Evolutionary conservation across 192 early-diverging fungal species (phyloP), one percentile per base, ranked within the genome.

Genomic region (Backusella tarrabulga): DNA sequence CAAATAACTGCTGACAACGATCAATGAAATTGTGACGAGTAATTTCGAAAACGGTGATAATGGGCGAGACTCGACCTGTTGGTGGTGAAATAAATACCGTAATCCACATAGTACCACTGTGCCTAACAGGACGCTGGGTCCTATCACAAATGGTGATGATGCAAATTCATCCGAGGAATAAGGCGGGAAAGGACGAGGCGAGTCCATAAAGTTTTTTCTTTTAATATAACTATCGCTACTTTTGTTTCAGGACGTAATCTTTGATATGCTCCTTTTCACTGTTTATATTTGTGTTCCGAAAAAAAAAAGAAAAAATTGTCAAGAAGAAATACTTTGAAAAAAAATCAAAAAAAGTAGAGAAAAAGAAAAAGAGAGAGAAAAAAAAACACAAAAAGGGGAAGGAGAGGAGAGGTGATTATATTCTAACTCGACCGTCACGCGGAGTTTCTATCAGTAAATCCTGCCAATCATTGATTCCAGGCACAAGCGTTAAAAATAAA

Each of bases 1-100:
- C 0, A 88, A n/a, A 77, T 79, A 85, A 32, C 78, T 80, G 41
- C 75, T 15, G 2, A 74, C 56, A 21, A 88, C 73, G 7, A 83
- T 11, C 12, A 83, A 42, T 19, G 75, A 77, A 26, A 86, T 38
- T 3, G 35, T 21, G 2, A 83, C 35, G 35, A 88, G 79, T 35
- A 76, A 40, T 40, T 72, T 72, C 23, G 77, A 63, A 14, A 88
- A 70, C 11, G 78, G 34, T 32, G 76, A 54, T 1, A n/a, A 73
- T 67, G 50, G 67, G 4, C 23, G 19, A n/a, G 23, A 14, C 6
- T 70, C 60, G 46, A 68, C 34, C 1, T 17, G 36, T 74, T 42
- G 40, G 5, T 75, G 34, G 42, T 21, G 38, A 17, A 76, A 38
- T 46, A 63, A 78, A 54, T 73, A 77, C 1, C 21, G 46, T 2